Evolutionary conservation across 768 basidiomycete genomes (phyloP).

Genomic region (Cystobasidium tubakii): DNA sequence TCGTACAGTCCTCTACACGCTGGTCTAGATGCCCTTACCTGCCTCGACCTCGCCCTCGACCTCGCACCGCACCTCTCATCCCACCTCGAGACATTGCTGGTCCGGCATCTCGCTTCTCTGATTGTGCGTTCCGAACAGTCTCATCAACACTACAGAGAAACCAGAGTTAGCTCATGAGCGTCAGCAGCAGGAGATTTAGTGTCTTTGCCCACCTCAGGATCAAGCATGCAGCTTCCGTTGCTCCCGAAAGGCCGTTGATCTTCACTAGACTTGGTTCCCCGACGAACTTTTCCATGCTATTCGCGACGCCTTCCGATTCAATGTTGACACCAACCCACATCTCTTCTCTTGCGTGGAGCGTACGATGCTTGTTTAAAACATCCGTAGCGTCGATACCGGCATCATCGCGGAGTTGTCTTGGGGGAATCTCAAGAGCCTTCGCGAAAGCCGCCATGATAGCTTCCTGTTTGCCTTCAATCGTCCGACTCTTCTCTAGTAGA

Average conservation of each 20-base stretch:
- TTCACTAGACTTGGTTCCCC: slow-evolving; percentile 97
- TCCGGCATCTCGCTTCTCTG: slow-evolving; percentile 20
- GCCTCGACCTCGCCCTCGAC: slow-evolving; percentile 22
- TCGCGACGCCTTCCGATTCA: slow-evolving; percentile 60
- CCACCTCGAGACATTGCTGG: slow-evolving; percentile 14
- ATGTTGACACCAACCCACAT: slow-evolving; percentile 80
- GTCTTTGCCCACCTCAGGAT: slow-evolving; percentile 57
- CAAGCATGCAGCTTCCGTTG: slow-evolving; percentile 89
- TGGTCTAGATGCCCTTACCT: slow-evolving; percentile 1
- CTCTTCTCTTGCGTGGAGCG: slow-evolving; percentile 84
- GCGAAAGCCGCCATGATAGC: slow-evolving; percentile 88
- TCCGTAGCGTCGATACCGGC: slow-evolving; percentile 97
- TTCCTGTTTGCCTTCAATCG: slow-evolving; percentile 92
- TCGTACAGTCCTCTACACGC: not conserved
- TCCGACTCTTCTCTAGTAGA: slow-evolving; percentile 80
- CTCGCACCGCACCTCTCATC: slow-evolving; percentile 18
- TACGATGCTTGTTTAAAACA: slow-evolving; percentile 90
- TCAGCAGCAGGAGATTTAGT: no score
- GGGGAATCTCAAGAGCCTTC: slow-evolving; percentile 88
- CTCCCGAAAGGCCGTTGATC: slow-evolving; percentile 87
- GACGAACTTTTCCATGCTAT: slow-evolving; percentile 96
- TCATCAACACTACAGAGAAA: slow-evolving; percentile 74
- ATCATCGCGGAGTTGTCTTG: slow-evolving; percentile 96
- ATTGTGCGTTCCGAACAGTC: slow-evolving; percentile 58
- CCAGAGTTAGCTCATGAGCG: no score